A percentile compares a stretch with the other conserved stretches of the same genome.
Evolutionary conservation across 2,329 filamentous ascomycete species (phyloP).

Genomic region (Pseudogymnoascus pannorum): DNA sequence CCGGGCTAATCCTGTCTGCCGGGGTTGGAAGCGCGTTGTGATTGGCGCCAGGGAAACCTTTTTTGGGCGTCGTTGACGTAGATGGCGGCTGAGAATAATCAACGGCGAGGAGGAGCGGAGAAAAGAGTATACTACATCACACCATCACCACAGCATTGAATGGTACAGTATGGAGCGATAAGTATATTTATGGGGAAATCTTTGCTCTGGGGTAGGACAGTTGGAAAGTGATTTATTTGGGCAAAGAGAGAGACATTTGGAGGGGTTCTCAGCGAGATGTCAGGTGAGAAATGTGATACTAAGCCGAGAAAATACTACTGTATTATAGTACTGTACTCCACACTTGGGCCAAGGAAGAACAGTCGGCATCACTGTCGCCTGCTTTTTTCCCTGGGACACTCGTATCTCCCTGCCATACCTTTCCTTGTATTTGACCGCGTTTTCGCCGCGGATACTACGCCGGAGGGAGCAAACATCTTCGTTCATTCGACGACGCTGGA

Average conservation of each 20-base stretch:
- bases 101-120: neutral
- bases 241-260: neutral
- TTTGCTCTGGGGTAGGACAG: neutral
- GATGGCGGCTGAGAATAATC: neutral
- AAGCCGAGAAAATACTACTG: too few relatives aligned
- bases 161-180: neutral
- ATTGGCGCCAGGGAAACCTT: slow-evolving; percentile 2
- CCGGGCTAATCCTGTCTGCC: neutral
- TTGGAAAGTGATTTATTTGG: neutral
- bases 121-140: neutral
- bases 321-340: neutral
- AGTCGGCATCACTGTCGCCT: neutral
- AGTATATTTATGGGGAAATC: neutral
- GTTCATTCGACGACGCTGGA: neutral
- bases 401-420: neutral
- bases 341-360: neutral
- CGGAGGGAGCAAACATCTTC: neutral
- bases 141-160: neutral
- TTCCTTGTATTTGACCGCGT: neutral
- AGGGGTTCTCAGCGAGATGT: neutral
- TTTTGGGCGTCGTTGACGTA: slow-evolving; percentile 2
- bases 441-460: neutral
- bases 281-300: neutral
- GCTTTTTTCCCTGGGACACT: neutral
- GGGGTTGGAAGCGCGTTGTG: neutral